Conservation (phyloP, 768 basidiomycete genomes). For the Mycena rebaudengoi region DNA sequence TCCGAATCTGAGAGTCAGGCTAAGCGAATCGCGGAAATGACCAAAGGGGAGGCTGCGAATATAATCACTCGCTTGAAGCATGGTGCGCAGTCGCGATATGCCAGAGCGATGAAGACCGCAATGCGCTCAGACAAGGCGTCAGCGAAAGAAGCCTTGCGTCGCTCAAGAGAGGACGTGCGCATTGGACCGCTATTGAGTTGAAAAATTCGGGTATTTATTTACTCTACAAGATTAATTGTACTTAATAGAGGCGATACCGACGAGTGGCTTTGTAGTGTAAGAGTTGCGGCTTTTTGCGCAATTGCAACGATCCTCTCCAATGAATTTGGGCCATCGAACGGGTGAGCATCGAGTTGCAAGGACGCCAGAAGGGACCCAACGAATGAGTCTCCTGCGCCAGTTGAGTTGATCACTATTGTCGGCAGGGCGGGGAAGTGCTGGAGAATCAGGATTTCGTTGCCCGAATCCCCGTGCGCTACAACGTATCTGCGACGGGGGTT, state of each 20-base stretch:
- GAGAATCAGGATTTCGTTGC: conserved; percentile 63
- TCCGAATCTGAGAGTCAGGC: conserved; percentile 29
- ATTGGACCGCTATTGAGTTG: conserved; percentile 60
- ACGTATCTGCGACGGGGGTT: conserved; percentile 57
- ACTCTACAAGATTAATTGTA: conserved; percentile 16
- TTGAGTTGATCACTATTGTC: conserved; percentile 70
- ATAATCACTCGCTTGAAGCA: conserved; percentile 82
- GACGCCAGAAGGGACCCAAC: conserved; percentile 84
- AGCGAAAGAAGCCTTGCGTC: conserved; percentile 60
- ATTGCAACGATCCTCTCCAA: conserved; percentile 55
- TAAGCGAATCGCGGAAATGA: conserved; percentile 54
- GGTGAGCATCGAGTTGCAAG: conserved; percentile 53
- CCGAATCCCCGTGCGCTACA: conserved; percentile 55
- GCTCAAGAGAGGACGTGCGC: conserved; percentile 61
- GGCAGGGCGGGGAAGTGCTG: conserved; percentile 76
- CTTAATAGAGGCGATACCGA: conserved; percentile 73
- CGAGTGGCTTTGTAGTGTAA: conserved; percentile 63
- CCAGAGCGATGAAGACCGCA: conserved; percentile 56
- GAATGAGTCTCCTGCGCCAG: conserved; percentile 92
- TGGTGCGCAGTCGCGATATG: conserved; percentile 70
- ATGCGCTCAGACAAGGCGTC: conserved; percentile 42
- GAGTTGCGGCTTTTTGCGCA: conserved; percentile 72
- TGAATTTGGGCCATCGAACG: conserved; percentile 54
- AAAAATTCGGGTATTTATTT: conserved; percentile 1
- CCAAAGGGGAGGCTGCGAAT: conserved; percentile 82